Base-by-base conservation (phyloP, 768 basidiomycete genomes). In the Tephrocybe sp. region DNA sequence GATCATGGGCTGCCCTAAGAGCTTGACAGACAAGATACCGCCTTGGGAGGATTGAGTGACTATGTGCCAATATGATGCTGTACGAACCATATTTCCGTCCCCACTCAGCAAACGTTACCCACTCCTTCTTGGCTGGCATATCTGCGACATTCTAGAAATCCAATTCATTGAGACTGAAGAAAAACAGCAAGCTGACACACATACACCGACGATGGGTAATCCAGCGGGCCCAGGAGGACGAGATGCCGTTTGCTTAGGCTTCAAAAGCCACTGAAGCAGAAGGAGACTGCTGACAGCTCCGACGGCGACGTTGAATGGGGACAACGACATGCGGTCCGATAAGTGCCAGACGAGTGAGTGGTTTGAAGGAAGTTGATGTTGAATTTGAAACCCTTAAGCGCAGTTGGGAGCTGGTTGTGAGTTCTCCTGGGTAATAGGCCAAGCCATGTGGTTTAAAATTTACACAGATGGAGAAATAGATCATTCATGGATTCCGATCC, bases 41-140 rank as follows among this genome's bases (percentile, higher is more conserved):
- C 76, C 75, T 78, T 43, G 32, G 30, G 11, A 35, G 19, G 34
- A 13, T 30, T 46, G 16, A 39, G 30, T 41, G 19, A 3, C 13
- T 40, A 12, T 17, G 23, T 11, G 22, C 11, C 11, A 10, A 45
- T 23, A 16, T 17, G 42, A 10, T 23, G 9, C 5, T 2, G 19
- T 7, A 59, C 71, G 1, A 40, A 75, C 82, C 80, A 55, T 73
- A 83, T 65, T 74, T 74, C n/a, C 65, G 64, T 2, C 79, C 75
- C 75, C 81, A 76, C 38, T 80, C 71, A 5, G 78, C 64, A 53
- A 72, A 80, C 1, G 68, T 73, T 19, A 76, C 55, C 79, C 79
- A 82, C 30, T 72, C 72, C 36, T 72, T 68, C 22, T 64, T 55
- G 0, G 61, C 54, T 0, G 80, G 75, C 69, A 81, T 72, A 46